A percentile compares a stretch with the other conserved stretches of the same genome.
Evolutionary conservation across 306 rosid species (phyloP).

Genomic region (Trichosanthes cucumerina): DNA sequence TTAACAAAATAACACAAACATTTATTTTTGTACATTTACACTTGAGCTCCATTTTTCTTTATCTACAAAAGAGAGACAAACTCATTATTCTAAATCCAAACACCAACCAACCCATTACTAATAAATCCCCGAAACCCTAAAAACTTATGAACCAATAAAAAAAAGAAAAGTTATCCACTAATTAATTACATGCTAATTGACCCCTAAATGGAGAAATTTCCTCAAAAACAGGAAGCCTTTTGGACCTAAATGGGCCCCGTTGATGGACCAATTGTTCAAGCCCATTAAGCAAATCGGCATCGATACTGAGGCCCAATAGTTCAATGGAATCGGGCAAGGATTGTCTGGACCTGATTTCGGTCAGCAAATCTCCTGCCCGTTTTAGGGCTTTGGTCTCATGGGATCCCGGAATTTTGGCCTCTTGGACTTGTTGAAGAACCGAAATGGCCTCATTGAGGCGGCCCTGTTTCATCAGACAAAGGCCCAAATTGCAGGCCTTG

Average conservation of each 20-base stretch:
- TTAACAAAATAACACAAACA: background rate
- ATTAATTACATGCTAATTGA: conserved; percentile 26
- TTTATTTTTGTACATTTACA: background rate
- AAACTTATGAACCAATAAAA: background rate
- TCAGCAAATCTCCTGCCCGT: conserved; percentile 20
- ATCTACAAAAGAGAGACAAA: background rate
- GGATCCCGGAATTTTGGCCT: conserved; percentile 19
- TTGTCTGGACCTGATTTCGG: conserved; percentile 13
- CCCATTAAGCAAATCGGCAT: conserved; percentile 30
- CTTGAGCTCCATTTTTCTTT: background rate
- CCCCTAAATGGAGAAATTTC: conserved; percentile 34
- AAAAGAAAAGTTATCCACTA: background rate
- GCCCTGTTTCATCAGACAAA: conserved; percentile 27
- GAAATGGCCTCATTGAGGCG: conserved; percentile 17
- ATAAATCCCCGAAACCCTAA: background rate
- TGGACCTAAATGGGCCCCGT: conserved; percentile 29
- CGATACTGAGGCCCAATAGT: conserved; percentile 14
- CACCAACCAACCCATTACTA: background rate
- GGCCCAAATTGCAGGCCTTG: conserved; percentile 33
- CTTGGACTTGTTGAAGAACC: conserved; percentile 20
- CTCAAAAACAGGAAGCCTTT: conserved; percentile 43
- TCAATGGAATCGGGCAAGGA: conserved; percentile 1
- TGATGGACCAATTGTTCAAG: conserved; percentile 31
- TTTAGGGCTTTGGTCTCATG: conserved; percentile 19
- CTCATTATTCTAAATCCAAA: background rate